A percentile compares a stretch with the other conserved stretches of the same genome.
Conservation (phyloP, 2,329 filamentous ascomycete genomes). For the Sporothrix globosa region DNA sequence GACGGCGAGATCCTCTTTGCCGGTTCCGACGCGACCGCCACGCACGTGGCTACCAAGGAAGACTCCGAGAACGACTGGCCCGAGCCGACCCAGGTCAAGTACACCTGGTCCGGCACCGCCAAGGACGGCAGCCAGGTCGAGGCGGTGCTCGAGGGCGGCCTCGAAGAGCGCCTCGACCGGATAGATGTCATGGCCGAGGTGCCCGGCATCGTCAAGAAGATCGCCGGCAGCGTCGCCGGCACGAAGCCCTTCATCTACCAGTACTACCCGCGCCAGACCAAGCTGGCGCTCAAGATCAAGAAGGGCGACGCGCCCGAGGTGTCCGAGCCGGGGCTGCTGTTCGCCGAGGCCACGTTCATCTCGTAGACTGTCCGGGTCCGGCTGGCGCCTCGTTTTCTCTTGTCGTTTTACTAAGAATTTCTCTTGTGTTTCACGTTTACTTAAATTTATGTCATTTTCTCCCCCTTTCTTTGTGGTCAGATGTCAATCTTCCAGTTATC, state of each 20-base stretch:
- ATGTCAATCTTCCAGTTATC: constrained; percentile 2
- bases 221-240: constrained; percentile 84
- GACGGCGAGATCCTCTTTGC: constrained; percentile 79
- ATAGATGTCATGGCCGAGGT: constrained; percentile 98
- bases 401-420: constrained; percentile 1
- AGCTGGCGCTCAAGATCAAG: constrained; percentile 77
- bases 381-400: neutral
- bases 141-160: constrained; percentile 68
- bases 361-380: constrained; percentile 52
- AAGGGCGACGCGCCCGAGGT: constrained; percentile 75
- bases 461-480: neutral
- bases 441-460: neutral
- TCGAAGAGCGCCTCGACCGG: constrained; percentile 74
- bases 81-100: constrained; percentile 75
- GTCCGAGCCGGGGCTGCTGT: constrained; percentile 75
- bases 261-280: constrained; percentile 68
- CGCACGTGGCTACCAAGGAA: constrained; percentile 69
- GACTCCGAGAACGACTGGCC: constrained; percentile 87
- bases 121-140: constrained; percentile 75
- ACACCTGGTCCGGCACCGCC: constrained; percentile 75
- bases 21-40: constrained; percentile 65
- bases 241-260: constrained; percentile 99
- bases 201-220: constrained; percentile 90
- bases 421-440: neutral
- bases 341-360: constrained; percentile 96